Base-by-base conservation (phyloP, 371 early-diverging fungal species). In the Entomophthora muscae region DNA sequence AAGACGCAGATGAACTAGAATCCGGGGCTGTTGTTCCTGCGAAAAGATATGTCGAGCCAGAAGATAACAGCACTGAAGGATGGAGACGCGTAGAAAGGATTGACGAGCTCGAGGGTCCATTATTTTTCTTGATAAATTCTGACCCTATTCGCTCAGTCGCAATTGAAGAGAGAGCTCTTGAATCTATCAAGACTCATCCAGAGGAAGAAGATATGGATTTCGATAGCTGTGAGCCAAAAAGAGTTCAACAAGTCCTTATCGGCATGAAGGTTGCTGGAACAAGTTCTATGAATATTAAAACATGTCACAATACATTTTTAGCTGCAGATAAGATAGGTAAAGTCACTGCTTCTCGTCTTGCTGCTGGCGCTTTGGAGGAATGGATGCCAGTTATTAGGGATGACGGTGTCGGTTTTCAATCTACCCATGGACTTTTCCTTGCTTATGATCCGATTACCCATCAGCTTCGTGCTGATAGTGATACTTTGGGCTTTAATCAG, bases 281-380 rank as follows among this genome's bases (percentile, higher is more conserved):
- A 12, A 74, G 72, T 66, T 70, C 75, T 1, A 75, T 81, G 60
- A 76, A 77, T 0, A 74, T 90, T 65, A 88, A 86, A 66, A 79
- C 85, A 1, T 78, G 76, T 13, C 72, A 76, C 57, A 82, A 81
- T 22, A 79, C 78, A 64, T 90, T 89, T 69, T 69, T 90, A 5
- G 76, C 85, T 33, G 76, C 81, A 12, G 93, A 92, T 77, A 88
- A 89, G 64, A 81, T 89, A 72, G 93, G 91, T 1, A 78, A 85
- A 3, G 88, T 89, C 0, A 64, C 79, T 1, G 80, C 81, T 24
- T 75, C 81, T 13, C 68, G 75, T 30, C 89, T 89, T 66, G 93
- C 91, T 0, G 84, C 87, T 32, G 88, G 90, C 0, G 83, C 83
- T 10, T 73, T 78, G 52, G 91, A 92, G 67, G 89, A 87, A 68